Evolutionary conservation across 2,329 filamentous ascomycete species (phyloP), one percentile per base, ranked within the genome.

Genomic region (Diaporthe ampelina): DNA sequence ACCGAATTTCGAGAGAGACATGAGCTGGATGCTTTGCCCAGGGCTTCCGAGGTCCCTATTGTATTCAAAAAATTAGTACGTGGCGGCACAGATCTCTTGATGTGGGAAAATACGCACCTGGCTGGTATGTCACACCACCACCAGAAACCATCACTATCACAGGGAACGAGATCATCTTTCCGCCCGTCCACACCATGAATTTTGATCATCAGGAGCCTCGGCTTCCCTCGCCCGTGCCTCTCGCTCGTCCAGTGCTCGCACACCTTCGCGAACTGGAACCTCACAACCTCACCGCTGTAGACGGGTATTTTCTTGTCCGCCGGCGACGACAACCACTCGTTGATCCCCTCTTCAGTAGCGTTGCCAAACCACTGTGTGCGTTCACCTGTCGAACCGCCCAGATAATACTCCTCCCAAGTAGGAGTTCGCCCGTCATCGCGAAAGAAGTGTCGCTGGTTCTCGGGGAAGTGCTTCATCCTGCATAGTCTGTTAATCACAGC

Each of bases 211-310:
- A 97, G 84, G 79, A 96, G 91, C 58, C 95, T 85, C 73, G 92
- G 94, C 58, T 91, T 90, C 0, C 92, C 93, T 71, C 86, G 83
- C 0, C 93, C 94, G 76, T 94, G 88, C 75, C 88, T 89, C 77
- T 92, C 89, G n/a, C 92, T 86, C 57, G 91, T 91, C 94, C 94
- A 98, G 82, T 98, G 96, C 79, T 91, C 90, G 81, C 96, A 98
- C 15, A 93, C 80, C 74, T 94, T 93, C 70, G 90, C 90, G 80
- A 97, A 95, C 79, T 94, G 93, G 84, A 98, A 98, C 21, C 94
- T 90, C 37, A 97, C 85, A 1, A 88, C 83, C 45, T 83, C 76
- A 11, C 78, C 78, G 78, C 90, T 89, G 76, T 89, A 80, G 4
- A 94, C 88, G 1, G 88, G 84, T 74, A 97, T 91, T 43, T 90